phyloP scores from a whole-genome alignment of 495 filamentous ascomycete species.

The Cercophora samala region DNA sequence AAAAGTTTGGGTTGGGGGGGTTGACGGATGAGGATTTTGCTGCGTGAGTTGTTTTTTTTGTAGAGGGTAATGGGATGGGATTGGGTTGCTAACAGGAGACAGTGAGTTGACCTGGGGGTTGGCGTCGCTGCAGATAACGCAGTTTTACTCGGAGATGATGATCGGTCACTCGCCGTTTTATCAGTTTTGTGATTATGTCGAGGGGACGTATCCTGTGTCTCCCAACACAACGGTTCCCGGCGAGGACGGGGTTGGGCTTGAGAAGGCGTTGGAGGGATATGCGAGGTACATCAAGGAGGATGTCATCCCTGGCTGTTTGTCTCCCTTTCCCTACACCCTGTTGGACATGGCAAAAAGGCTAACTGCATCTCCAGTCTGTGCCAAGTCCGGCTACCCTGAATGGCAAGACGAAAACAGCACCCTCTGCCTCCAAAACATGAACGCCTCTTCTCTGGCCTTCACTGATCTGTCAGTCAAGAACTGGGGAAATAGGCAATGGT shows the following conservation, averaged over 20 bases:
- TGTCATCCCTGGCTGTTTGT: conserved; percentile 42
- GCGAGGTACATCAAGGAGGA: conserved; percentile 50
- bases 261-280: conserved; percentile 33
- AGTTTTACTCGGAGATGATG: conserved; percentile 37
- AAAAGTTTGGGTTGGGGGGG: conserved; percentile 53
- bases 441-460: conserved; percentile 55
- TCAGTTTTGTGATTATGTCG: conserved; percentile 37
- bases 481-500: conserved; percentile 56
- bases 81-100: conserved; percentile 6
- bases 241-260: conserved; percentile 27
- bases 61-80: not conserved
- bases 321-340: not conserved
- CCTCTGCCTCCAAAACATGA: conserved; percentile 57
- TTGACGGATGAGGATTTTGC: conserved; percentile 60
- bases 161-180: conserved; percentile 28
- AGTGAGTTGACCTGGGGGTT: conserved; percentile 53
- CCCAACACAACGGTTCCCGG: conserved; percentile 30
- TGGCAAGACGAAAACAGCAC: conserved; percentile 49
- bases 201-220: conserved; percentile 32
- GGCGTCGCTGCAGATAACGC: conserved; percentile 55
- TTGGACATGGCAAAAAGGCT: not conserved
- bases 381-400: conserved; percentile 33
- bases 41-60: conserved; percentile 30
- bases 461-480: conserved; percentile 54
- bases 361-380: conserved; percentile 22